Conservation (phyloP, 2,329 filamentous ascomycete species). For the Phyllosticta citriasiana region DNA sequence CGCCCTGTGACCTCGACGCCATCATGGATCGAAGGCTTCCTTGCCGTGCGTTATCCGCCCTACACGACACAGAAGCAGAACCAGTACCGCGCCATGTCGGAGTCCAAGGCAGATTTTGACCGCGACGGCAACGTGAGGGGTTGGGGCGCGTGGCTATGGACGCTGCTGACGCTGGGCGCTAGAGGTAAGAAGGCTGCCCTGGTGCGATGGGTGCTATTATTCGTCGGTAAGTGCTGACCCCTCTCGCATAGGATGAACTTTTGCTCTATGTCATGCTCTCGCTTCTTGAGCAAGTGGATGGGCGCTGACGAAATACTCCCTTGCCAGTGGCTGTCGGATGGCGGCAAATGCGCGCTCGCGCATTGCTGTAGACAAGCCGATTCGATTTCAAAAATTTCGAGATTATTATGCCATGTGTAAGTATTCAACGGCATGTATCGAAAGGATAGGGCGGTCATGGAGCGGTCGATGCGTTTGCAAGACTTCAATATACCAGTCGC, state of each 20-base stretch:
- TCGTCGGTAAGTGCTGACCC: conserved; percentile 8
- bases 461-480: too few relatives aligned
- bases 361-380: background rate
- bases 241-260: background rate
- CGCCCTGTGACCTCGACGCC: conserved; percentile 53
- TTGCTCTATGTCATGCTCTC: background rate
- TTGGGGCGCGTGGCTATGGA: conserved; percentile 24
- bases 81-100: conserved; percentile 41
- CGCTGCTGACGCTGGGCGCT: conserved; percentile 7
- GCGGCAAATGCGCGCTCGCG: background rate
- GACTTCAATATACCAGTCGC: too few relatives aligned
- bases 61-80: conserved; percentile 46
- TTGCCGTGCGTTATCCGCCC: conserved; percentile 58
- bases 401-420: background rate
- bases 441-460: too few relatives aligned
- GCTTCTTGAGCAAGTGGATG: background rate
- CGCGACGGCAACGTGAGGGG: conserved; percentile 37
- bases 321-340: background rate
- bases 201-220: conserved; percentile 1
- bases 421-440: background rate
- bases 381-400: background rate
- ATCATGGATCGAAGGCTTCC: conserved; percentile 54
- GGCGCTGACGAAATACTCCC: background rate
- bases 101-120: conserved; percentile 50
- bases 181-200: conserved; percentile 7